Evolutionary conservation across 306 rosid genomes (phyloP).

Genomic region (Sicyos edulis): DNA sequence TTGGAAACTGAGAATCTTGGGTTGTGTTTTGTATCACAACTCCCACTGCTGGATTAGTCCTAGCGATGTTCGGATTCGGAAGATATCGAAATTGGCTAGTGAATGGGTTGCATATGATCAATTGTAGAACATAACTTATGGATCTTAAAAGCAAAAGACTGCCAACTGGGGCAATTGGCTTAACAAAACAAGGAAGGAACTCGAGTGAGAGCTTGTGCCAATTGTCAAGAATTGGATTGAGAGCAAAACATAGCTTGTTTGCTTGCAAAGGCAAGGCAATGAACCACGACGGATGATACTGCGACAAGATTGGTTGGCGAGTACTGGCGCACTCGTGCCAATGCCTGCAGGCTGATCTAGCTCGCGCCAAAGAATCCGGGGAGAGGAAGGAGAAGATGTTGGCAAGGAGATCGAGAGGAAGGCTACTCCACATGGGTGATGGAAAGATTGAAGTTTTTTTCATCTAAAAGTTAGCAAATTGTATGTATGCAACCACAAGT

Average conservation of each 20-base stretch:
- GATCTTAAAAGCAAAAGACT: constrained; percentile 45
- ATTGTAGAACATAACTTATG: constrained; percentile 32
- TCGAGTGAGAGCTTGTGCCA: constrained; percentile 55
- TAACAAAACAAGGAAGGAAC: constrained; percentile 35
- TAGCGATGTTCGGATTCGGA: constrained; percentile 36
- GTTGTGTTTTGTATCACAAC: constrained; percentile 25
- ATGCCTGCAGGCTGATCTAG: constrained; percentile 48
- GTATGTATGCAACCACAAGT: neutral
- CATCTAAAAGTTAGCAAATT: neutral
- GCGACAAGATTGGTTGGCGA: constrained; percentile 3
- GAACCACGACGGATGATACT: constrained; percentile 48
- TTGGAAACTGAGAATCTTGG: constrained; percentile 26
- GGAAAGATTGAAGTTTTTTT: neutral
- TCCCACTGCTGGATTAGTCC: constrained; percentile 70
- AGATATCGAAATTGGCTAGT: constrained; percentile 45
- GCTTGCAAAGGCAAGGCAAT: constrained; percentile 46
- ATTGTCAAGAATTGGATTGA: constrained; percentile 35
- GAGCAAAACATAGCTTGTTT: constrained; percentile 34
- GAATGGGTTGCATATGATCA: constrained; percentile 60
- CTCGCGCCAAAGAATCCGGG: constrained; percentile 55
- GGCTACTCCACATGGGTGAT: constrained; percentile 56
- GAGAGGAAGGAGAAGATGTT: constrained; percentile 64
- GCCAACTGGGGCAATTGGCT: constrained; percentile 37
- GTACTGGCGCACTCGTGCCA: constrained; percentile 43
- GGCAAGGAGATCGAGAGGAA: constrained; percentile 58